These are phyloP conservation scores for Fusarium algeriense DNA, from an alignment of 2,329 filamentous ascomycete genomes.

Conservation along the genomic window DNA sequence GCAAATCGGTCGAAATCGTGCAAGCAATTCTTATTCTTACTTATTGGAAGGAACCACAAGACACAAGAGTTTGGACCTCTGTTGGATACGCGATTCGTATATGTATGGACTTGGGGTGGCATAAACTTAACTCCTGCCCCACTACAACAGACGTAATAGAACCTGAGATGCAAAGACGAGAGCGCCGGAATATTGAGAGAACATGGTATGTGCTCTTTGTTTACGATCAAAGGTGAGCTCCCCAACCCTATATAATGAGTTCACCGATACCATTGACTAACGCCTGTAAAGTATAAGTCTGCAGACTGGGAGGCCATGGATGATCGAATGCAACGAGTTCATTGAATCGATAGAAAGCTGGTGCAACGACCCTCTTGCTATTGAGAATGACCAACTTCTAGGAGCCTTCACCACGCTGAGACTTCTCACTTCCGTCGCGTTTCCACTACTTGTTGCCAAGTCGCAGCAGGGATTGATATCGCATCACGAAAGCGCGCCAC, in stretches of 20 bases:
- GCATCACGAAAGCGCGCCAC: background rate
- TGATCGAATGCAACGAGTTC: background rate
- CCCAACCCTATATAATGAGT: too few relatives aligned
- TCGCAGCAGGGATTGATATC: background rate
- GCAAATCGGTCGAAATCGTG: background rate
- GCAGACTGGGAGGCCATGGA: background rate
- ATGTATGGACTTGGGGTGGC: background rate
- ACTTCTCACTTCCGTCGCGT: background rate
- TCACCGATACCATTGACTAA: background rate
- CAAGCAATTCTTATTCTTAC: background rate
- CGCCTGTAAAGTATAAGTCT: background rate
- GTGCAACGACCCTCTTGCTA: background rate
- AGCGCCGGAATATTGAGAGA: background rate
- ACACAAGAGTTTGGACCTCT: background rate
- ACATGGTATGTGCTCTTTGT: constrained; percentile 3
- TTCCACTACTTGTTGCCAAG: background rate
- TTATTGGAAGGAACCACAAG: background rate
- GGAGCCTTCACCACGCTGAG: background rate
- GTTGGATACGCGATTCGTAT: background rate
- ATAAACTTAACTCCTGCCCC: background rate
- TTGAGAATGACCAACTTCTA: background rate
- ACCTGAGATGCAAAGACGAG: background rate
- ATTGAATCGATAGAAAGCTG: background rate
- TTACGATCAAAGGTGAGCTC: background rate
- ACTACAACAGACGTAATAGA: accelerated